Percentiles rank a stretch among this genome's conserved stretches.
phyloP scores from a whole-genome alignment of 768 basidiomycete genomes.

The Lyophyllum atratum region DNA sequence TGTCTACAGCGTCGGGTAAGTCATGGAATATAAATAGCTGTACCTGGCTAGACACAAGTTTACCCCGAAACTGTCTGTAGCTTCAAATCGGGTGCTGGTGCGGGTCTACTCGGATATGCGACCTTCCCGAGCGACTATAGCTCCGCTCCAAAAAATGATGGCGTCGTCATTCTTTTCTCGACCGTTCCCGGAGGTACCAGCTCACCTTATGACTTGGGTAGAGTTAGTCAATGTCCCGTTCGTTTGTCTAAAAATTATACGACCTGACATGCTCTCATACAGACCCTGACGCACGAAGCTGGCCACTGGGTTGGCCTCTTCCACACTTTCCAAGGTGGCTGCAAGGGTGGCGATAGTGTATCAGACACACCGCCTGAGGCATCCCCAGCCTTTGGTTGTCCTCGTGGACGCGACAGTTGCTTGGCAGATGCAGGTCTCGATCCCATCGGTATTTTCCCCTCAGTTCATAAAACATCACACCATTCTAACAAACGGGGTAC shows the following conservation, averaged over 20 bases:
- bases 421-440: conserved; percentile 40
- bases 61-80: conserved; percentile 19
- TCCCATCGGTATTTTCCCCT: conserved; percentile 38
- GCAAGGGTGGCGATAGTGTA: conserved; percentile 42
- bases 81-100: conserved; percentile 36
- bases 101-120: conserved; percentile 53
- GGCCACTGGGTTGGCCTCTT: conserved; percentile 64
- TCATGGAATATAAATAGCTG: too few relatives aligned
- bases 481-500: conserved; percentile 4
- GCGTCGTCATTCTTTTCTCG: conserved; percentile 45
- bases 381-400: conserved; percentile 43
- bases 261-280: background rate
- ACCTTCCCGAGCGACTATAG: conserved; percentile 51
- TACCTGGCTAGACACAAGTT: background rate
- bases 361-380: conserved; percentile 50
- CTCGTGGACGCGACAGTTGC: conserved; percentile 37
- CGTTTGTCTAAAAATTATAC: background rate
- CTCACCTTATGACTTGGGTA: conserved; percentile 42
- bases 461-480: background rate
- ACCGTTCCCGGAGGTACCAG: conserved; percentile 46
- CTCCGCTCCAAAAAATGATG: conserved; percentile 45
- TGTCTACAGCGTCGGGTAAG: conserved; percentile 52
- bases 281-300: conserved; percentile 57
- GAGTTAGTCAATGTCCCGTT: conserved; percentile 22
- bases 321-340: conserved; percentile 61